Base-by-base conservation (phyloP, 129 eudicot species). In the Deinandra increscens region DNA sequence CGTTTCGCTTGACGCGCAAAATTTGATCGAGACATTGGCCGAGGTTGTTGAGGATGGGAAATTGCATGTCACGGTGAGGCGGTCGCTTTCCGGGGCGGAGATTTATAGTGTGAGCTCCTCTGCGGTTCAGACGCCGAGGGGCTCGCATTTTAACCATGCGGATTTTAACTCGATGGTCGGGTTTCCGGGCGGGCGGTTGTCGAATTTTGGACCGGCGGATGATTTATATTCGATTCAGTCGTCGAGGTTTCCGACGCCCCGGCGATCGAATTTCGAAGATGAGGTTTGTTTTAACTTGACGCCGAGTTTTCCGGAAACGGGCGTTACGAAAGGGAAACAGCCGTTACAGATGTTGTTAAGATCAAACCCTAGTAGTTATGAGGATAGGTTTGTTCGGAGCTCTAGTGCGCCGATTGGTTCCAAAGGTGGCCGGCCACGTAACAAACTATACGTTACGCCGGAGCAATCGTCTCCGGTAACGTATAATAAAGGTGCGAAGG, bases 61-160 rank as follows among this genome's bases (percentile, higher is more conserved):
- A 17, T 70, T 86, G 14, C 91, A 80, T 20, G 91, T 86, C 2
- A 74, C 73, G 0, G 83, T 86, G 11, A 77, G 87, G 56, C n/a
- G n/a, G n/a, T 79, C 85, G 0, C 80, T 85, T 11, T 85, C 87
- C 1, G 73, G 84, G 33, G 80, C 58, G 7, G 91, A 86, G 77
- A 83, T 86, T 66, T 86, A 80, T 41, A 80, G 85, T 19, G 44
- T 86, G 6, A 79, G 70, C 17, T 85, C 91, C 8, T 85, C 91
- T 0, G 74, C 84, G 0, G 62, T 79, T 17, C 87, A 78, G 1
- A 85, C 87, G 49, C 91, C 91, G 3, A 55, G 87, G 41, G 79
- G 81, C 43, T 86, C 91, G 1, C 74, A 79, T 29, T 75, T 70
- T 6, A 83, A 86, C 42, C 85, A 82, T 33, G 54, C 74, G 15